These are phyloP conservation scores for Sarocladium oryzae DNA, from an alignment of 2,329 filamentous ascomycete genomes.

Conservation along the genomic window DNA sequence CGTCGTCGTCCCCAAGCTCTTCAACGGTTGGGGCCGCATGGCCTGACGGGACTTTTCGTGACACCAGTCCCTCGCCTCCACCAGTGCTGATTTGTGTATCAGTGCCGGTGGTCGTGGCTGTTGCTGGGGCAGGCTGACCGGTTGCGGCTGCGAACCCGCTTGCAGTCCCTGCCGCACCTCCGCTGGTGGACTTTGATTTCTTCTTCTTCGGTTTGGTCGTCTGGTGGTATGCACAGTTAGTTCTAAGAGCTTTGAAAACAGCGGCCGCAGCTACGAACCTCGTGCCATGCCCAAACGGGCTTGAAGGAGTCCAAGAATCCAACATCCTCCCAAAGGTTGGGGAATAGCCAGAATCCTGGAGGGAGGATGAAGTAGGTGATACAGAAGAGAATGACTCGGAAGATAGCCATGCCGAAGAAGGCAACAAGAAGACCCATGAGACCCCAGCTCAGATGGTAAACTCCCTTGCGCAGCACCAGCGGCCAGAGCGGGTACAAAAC, in stretches of 20 bases:
- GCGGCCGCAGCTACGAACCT: constrained; percentile 50
- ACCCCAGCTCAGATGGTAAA: constrained; percentile 96
- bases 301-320: constrained; percentile 97
- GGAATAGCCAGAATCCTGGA: constrained; percentile 95
- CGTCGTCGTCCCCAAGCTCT: constrained; percentile 46
- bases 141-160: constrained; percentile 45
- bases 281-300: constrained; percentile 96
- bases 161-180: constrained; percentile 22
- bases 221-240: constrained; percentile 12
- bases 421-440: constrained; percentile 83
- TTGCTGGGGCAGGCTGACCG: constrained; percentile 45
- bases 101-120: constrained; percentile 51
- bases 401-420: constrained; percentile 97
- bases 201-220: constrained; percentile 46
- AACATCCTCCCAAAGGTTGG: constrained; percentile 96
- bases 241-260: background rate
- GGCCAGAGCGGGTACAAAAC: constrained; percentile 98
- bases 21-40: constrained; percentile 41
- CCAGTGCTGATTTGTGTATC: constrained; percentile 45
- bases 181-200: constrained; percentile 36
- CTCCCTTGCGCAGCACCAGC: constrained; percentile 79
- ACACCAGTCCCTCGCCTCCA: constrained; percentile 20
- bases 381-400: constrained; percentile 90
- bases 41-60: background rate
- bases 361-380: constrained; percentile 78